Conservation (phyloP, 176 grass and related monocot species). For the Otatea glauca region DNA sequence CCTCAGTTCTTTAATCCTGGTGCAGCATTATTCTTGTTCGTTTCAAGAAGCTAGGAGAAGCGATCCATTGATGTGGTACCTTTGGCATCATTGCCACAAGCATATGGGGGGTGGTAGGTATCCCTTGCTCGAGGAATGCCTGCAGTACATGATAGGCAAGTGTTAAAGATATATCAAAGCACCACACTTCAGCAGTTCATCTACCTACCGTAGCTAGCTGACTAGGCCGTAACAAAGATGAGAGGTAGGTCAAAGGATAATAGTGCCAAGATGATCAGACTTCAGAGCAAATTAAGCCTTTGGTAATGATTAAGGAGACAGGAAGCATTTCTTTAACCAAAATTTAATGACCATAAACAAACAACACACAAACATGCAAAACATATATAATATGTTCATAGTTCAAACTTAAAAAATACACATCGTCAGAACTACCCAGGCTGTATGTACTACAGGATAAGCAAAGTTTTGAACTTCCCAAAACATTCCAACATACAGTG, state of each 20-base stretch:
- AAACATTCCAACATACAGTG: not conserved
- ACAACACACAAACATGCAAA: conserved; percentile 41
- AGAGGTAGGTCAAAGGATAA: not conserved
- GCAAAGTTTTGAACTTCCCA: not conserved
- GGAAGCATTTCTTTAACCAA: conserved; percentile 34
- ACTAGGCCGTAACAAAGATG: not conserved
- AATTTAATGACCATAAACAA: not conserved
- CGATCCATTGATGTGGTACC: conserved; percentile 37
- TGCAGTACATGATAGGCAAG: conserved; percentile 45
- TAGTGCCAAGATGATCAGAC: not conserved
- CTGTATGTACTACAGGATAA: conserved; percentile 4
- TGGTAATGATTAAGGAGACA: conserved; percentile 44
- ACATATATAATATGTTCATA: conserved; percentile 1
- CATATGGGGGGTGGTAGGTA: conserved; percentile 78
- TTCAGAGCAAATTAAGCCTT: conserved; percentile 1
- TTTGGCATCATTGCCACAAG: conserved; percentile 90
- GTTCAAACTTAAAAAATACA: conserved; percentile 38
- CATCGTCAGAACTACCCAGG: conserved; percentile 29
- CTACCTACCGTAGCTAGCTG: conserved; percentile 13
- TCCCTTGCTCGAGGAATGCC: conserved; percentile 94
- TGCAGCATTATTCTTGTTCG: not conserved
- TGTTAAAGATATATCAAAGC: not conserved
- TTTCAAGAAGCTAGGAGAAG: not conserved
- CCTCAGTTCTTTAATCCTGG: not conserved
- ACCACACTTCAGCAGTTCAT: not conserved